A percentile compares a stretch with the other conserved stretches of the same genome.
Conservation (phyloP, 495 filamentous ascomycete species). For the Hypoxylon perforatum region DNA sequence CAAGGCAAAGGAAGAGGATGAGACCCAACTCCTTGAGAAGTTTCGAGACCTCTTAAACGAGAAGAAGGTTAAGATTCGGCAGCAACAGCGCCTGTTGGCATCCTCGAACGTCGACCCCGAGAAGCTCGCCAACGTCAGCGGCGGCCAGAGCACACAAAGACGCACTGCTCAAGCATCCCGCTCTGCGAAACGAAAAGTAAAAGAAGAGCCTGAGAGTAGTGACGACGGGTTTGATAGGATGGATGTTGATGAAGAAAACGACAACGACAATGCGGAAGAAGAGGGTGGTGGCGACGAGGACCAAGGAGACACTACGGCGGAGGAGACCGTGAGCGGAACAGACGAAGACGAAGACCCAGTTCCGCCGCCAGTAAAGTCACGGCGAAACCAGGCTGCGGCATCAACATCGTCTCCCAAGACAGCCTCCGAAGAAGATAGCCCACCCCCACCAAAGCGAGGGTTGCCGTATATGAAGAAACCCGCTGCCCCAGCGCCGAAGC, state of each 20-base stretch:
- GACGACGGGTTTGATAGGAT: slow-evolving; percentile 68
- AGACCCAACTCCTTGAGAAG: slow-evolving; percentile 76
- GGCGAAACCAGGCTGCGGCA: slow-evolving; percentile 23
- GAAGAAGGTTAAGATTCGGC: slow-evolving; percentile 91
- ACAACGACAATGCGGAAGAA: slow-evolving; percentile 18
- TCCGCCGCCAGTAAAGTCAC: slow-evolving; percentile 30
- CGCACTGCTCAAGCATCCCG: slow-evolving; percentile 49
- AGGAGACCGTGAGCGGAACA: slow-evolving; percentile 57
- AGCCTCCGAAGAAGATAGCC: slow-evolving; percentile 8
- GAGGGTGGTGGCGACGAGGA: slow-evolving; percentile 48
- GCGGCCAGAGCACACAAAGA: slow-evolving; percentile 24
- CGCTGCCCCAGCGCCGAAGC: slow-evolving; percentile 26
- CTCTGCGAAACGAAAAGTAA: slow-evolving; percentile 63
- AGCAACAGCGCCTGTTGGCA: slow-evolving; percentile 77
- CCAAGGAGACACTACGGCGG: slow-evolving; percentile 53
- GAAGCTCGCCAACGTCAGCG: slow-evolving; percentile 42
- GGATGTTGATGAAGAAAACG: slow-evolving; percentile 61
- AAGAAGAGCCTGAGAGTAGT: slow-evolving; percentile 54
- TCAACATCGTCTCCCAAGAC: slow-evolving; percentile 42
- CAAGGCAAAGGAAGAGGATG: slow-evolving; percentile 72
- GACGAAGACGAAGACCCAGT: slow-evolving; percentile 56
- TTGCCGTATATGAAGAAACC: slow-evolving; percentile 50
- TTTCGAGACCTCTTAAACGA: slow-evolving; percentile 79
- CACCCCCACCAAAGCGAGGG: slow-evolving; percentile 31
- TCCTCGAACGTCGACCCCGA: slow-evolving; percentile 66